phyloP scores from a whole-genome alignment of 805 yeast species.

The Barnettozyma californica region DNA sequence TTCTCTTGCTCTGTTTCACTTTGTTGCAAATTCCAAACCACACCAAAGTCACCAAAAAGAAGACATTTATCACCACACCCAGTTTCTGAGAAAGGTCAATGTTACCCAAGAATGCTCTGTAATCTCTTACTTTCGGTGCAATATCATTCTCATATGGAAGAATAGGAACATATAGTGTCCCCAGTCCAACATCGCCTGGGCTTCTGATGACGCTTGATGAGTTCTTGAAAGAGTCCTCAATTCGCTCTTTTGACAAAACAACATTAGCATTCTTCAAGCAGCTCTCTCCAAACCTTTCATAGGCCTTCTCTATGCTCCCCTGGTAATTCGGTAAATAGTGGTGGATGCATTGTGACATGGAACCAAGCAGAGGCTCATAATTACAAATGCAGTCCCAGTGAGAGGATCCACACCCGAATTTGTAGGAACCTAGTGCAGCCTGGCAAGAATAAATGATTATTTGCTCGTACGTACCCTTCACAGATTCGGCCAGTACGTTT shows the following conservation, averaged over 20 bases:
- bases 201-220: slow-evolving; percentile 8
- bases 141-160: slow-evolving; percentile 10
- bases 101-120: slow-evolving; percentile 23
- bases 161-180: slow-evolving; percentile 13
- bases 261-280: slow-evolving; percentile 7
- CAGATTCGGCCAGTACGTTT: slow-evolving; percentile 6
- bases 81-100: slow-evolving; percentile 19
- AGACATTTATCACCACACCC: slow-evolving; percentile 19
- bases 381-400: slow-evolving; percentile 17
- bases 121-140: slow-evolving; percentile 16
- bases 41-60: slow-evolving; percentile 14
- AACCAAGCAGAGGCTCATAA: slow-evolving; percentile 17
- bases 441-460: slow-evolving; percentile 23
- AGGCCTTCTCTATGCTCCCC: slow-evolving; percentile 4
- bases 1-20: slow-evolving; percentile 12
- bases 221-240: slow-evolving; percentile 9
- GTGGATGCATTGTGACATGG: slow-evolving; percentile 19
- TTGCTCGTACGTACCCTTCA: slow-evolving; percentile 21
- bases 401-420: slow-evolving; percentile 17
- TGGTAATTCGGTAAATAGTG: slow-evolving; percentile 12
- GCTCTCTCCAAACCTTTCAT: slow-evolving; percentile 4
- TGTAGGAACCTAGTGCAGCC: slow-evolving; percentile 12
- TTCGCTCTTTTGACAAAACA: slow-evolving; percentile 8
- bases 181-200: slow-evolving; percentile 2
- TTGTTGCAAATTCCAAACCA: slow-evolving; percentile 20